A percentile compares a stretch with the other conserved stretches of the same genome.
phyloP scores from a whole-genome alignment of 495 filamentous ascomycete genomes.

The Sordaria brevicollis region DNA sequence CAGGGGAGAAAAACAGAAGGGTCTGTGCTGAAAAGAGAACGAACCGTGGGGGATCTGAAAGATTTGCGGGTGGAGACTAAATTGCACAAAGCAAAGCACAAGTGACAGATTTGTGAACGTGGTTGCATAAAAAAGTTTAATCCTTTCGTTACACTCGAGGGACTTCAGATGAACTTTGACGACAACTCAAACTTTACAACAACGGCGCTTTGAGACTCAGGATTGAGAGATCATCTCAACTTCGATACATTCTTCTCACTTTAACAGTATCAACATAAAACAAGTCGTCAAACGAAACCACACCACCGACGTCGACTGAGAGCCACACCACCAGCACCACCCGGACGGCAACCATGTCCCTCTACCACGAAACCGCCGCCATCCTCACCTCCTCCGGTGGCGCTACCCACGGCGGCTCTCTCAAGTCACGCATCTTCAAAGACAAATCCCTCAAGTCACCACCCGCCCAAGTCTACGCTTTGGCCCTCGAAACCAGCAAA shows the following conservation, averaged over 20 bases:
- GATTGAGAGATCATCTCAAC: not conserved
- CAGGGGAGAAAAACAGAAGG: not conserved
- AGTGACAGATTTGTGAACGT: not conserved
- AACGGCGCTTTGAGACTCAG: not conserved
- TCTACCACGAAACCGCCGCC: constrained; percentile 82
- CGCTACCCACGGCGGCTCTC: constrained; percentile 54
- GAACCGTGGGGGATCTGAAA: not conserved
- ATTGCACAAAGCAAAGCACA: not conserved
- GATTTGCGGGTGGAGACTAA: not conserved
- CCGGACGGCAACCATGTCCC: constrained; percentile 66
- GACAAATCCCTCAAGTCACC: constrained; percentile 60
- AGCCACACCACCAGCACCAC: not conserved
- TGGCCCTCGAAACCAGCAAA: constrained; percentile 77
- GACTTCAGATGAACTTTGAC: not conserved
- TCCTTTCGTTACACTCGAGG: not conserved
- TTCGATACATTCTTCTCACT: not conserved
- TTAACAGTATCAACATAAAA: not conserved
- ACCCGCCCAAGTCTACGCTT: constrained; percentile 74
- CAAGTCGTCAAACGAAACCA: not conserved
- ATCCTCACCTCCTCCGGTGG: constrained; percentile 48
- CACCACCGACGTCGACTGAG: not conserved
- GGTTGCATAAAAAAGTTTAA: not conserved
- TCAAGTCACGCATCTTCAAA: constrained; percentile 72
- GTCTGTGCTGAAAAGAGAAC: not conserved
- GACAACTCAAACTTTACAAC: not conserved